These are phyloP conservation scores for Penicillium mononematosum DNA, from an alignment of 495 filamentous ascomycete genomes.

Conservation along the genomic window DNA sequence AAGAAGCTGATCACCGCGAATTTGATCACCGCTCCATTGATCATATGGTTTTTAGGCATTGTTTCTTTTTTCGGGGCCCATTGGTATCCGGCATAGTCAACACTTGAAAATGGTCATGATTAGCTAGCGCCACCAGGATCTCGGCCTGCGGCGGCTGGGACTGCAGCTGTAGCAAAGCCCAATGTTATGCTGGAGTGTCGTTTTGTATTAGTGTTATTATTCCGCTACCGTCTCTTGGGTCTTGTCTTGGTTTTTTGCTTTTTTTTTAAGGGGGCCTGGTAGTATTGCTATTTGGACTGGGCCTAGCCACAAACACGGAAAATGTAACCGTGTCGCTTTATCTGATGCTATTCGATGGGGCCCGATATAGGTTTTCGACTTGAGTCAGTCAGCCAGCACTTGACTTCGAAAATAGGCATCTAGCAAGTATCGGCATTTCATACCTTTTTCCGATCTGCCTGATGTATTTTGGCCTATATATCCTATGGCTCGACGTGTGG, in stretches of 20 bases:
- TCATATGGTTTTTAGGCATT: not conserved
- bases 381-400: not conserved
- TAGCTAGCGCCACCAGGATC: slow-evolving; percentile 1
- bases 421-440: not conserved
- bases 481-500: not conserved
- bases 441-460: not conserved
- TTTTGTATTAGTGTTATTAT: not conserved
- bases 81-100: not conserved
- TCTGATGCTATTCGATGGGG: not conserved
- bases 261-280: not conserved
- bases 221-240: slow-evolving; percentile 11
- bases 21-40: not conserved
- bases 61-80: not conserved
- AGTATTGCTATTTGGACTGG: slow-evolving; percentile 15
- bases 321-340: not conserved
- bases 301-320: slow-evolving; percentile 10
- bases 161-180: slow-evolving; percentile 9
- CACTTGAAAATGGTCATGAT: slow-evolving; percentile 1
- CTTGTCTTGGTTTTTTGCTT: slow-evolving; percentile 2
- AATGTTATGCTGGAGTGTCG: not conserved
- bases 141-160: not conserved
- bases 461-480: not conserved
- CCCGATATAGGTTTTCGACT: not conserved
- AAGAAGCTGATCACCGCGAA: slow-evolving; percentile 1
- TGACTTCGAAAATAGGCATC: not conserved